Percentiles rank a stretch among this genome's conserved stretches.
phyloP scores from a whole-genome alignment of 2,329 filamentous ascomycete species.

The Gaeumannomyces sp. region DNA sequence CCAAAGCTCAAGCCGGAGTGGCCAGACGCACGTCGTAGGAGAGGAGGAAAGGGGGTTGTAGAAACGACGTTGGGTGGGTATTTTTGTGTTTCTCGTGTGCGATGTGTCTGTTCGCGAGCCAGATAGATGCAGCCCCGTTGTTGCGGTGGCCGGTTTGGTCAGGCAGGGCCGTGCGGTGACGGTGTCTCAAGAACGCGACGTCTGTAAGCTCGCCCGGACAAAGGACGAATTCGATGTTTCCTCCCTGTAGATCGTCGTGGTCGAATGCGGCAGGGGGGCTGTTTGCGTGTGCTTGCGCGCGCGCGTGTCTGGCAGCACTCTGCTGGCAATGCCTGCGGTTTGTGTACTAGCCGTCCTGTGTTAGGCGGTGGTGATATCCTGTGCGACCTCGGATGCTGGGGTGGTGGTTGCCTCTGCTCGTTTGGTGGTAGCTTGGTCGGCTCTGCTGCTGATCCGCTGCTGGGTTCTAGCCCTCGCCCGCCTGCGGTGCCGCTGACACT shows the following conservation, averaged over 20 bases:
- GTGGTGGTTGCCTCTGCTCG: neutral
- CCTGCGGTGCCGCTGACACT: neutral
- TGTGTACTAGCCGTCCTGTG: slow-evolving; percentile 2
- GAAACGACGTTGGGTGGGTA: slow-evolving; percentile 1
- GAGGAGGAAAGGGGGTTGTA: neutral
- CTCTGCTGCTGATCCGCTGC: neutral
- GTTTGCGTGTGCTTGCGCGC: neutral
- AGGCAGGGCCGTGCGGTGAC: slow-evolving; percentile 16
- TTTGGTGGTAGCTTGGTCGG: neutral
- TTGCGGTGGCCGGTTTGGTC: slow-evolving; percentile 11
- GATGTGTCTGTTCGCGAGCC: neutral
- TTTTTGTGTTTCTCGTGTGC: slow-evolving; percentile 6
- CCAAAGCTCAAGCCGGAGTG: neutral
- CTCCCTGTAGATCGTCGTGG: neutral
- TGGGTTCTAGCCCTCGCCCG: neutral
- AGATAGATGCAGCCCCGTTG: neutral
- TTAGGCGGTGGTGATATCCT: slow-evolving; percentile 2
- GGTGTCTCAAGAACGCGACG: slow-evolving; percentile 15
- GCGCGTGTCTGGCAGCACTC: neutral
- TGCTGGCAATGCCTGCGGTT: neutral
- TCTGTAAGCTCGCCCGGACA: neutral
- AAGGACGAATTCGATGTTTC: neutral
- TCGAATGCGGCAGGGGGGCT: neutral
- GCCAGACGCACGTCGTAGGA: neutral
- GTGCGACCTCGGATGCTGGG: slow-evolving; percentile 5